Evolutionary conservation across 495 filamentous ascomycete species (phyloP).

Genomic region (Neurospora sp.): DNA sequence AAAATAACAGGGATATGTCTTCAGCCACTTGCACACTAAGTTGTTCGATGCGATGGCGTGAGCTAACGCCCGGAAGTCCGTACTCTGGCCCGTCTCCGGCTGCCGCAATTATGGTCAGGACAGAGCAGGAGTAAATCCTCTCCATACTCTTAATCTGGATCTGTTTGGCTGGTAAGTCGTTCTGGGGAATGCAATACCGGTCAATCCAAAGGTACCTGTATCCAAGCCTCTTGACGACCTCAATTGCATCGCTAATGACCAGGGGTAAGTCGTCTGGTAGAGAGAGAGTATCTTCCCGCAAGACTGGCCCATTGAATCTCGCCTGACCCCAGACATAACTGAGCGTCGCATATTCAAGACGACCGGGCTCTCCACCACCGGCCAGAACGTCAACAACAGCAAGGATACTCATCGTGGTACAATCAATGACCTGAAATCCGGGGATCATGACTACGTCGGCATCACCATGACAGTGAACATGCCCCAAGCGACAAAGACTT

Average conservation of each 20-base stretch:
- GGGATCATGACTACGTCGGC: neutral
- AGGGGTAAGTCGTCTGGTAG: neutral
- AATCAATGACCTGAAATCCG: neutral
- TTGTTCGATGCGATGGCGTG: neutral
- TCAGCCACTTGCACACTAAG: neutral
- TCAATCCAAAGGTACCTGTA: conserved; percentile 19
- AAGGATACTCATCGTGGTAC: neutral
- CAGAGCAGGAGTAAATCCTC: conserved; percentile 10
- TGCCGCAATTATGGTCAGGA: conserved; percentile 16
- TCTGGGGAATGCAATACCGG: conserved; percentile 16
- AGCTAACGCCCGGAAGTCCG: conserved; percentile 19
- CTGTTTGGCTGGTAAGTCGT: conserved; percentile 5
- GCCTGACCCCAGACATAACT: neutral
- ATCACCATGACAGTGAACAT: neutral
- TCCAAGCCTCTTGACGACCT: neutral
- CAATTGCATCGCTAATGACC: neutral
- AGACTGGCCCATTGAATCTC: neutral
- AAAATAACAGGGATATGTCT: neutral
- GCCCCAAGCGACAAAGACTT: neutral
- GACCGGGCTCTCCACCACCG: too few relatives aligned
- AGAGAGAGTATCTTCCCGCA: neutral
- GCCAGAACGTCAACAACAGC: neutral
- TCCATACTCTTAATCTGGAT: conserved; percentile 17
- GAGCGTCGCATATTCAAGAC: neutral
- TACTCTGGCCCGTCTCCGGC: conserved; percentile 8